Evolutionary conservation across 305 asterid genomes (phyloP).

Genomic region (Plantago lanceolata): DNA sequence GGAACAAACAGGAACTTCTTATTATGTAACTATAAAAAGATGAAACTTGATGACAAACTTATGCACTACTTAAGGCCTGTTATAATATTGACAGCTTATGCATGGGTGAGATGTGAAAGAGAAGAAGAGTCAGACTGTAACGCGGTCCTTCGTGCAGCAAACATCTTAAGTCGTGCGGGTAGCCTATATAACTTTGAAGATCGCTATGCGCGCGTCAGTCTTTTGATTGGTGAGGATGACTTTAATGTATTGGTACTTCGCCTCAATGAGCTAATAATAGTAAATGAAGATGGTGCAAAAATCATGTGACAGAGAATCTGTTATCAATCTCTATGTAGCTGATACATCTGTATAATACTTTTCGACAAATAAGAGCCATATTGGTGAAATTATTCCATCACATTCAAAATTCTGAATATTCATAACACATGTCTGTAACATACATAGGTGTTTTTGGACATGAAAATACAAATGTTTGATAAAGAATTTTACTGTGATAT

Average conservation of each 20-base stretch:
- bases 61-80: background rate
- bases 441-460: too few species aligned
- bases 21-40: too few species aligned
- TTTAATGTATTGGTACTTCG: slow-evolving; percentile 32
- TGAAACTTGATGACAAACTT: too few species aligned
- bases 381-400: too few species aligned
- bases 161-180: slow-evolving; percentile 40
- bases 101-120: slow-evolving; percentile 63
- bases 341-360: too few species aligned
- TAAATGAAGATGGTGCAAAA: slow-evolving; percentile 21
- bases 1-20: too few species aligned
- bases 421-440: too few species aligned
- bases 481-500: slow-evolving; percentile 6
- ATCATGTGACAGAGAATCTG: slow-evolving; percentile 4
- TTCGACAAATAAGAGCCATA: too few species aligned
- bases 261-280: slow-evolving; percentile 31
- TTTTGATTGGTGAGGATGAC: slow-evolving; percentile 43
- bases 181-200: slow-evolving; percentile 23
- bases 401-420: too few species aligned
- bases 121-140: slow-evolving; percentile 46
- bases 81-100: slow-evolving; percentile 45
- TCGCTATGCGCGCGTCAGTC: slow-evolving; percentile 43
- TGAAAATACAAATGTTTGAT: background rate
- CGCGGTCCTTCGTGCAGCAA: slow-evolving; percentile 36
- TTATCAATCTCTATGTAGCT: slow-evolving; percentile 7